Evolutionary conservation across 2,329 filamentous ascomycete genomes (phyloP).

Genomic region (Trichoderma sp.): DNA sequence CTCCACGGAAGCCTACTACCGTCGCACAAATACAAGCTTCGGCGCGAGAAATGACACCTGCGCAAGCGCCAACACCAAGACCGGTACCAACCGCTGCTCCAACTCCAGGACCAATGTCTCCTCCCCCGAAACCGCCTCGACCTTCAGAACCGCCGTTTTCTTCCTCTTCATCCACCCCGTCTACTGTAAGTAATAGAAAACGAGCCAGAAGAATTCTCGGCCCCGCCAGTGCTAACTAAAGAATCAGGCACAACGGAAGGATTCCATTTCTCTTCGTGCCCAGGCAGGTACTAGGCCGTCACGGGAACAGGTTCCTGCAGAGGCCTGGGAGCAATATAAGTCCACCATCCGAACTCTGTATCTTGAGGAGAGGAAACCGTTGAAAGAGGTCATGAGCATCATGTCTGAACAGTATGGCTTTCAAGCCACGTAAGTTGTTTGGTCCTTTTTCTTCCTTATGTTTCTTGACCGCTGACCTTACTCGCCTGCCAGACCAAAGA

Average conservation of each 20-base stretch:
- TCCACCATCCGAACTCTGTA: constrained; percentile 51
- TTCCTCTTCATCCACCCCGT: constrained; percentile 35
- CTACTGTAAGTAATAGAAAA: constrained; percentile 34
- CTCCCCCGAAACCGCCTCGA: constrained; percentile 37
- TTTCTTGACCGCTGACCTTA: constrained; percentile 29
- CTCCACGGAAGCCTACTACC: constrained; percentile 30
- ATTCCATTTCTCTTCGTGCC: constrained; percentile 38
- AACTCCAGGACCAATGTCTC: constrained; percentile 22
- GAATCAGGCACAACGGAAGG: constrained; percentile 37
- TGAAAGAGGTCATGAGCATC: constrained; percentile 58
- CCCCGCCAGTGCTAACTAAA: constrained; percentile 3
- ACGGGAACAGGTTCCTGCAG: constrained; percentile 50
- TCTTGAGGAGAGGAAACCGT: constrained; percentile 53
- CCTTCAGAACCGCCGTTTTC: constrained; percentile 34
- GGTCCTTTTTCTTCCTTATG: background rate
- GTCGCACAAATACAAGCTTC: constrained; percentile 33
- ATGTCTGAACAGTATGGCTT: constrained; percentile 55
- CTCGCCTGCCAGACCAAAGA: constrained; percentile 49
- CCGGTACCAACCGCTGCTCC: constrained; percentile 27
- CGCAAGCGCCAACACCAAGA: constrained; percentile 26
- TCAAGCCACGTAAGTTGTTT: constrained; percentile 52
- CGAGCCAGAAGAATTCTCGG: background rate
- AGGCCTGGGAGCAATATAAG: constrained; percentile 55
- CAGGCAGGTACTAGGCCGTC: constrained; percentile 44
- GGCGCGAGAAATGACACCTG: constrained; percentile 28